Percentiles rank a stretch among this genome's conserved stretches.
Conservation (phyloP, 2,329 filamentous ascomycete species). For the Aspergillus niger region DNA sequence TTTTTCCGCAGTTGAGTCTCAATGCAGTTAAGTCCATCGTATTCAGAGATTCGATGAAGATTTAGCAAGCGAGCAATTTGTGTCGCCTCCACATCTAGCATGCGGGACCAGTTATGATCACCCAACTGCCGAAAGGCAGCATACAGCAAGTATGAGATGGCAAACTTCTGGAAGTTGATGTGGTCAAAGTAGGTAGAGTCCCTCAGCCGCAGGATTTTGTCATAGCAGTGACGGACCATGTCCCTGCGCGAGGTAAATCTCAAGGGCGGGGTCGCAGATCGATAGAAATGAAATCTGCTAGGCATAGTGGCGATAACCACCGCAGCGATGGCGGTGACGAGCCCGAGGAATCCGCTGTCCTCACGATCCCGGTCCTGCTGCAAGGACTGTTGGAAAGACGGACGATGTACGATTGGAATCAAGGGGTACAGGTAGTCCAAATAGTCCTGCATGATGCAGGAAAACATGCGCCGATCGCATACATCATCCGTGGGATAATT, state of each 20-base stretch:
- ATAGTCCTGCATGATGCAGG: conserved; percentile 20
- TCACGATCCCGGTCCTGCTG: conserved; percentile 9
- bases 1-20: conserved; percentile 42
- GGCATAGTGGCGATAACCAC: conserved; percentile 19
- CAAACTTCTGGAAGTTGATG: conserved; percentile 39
- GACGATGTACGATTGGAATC: conserved; percentile 19
- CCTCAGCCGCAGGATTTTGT: conserved; percentile 11
- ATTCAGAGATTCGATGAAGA: conserved; percentile 35
- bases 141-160: conserved; percentile 36
- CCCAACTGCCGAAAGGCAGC: conserved; percentile 40
- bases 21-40: conserved; percentile 35
- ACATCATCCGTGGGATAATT: conserved; percentile 16
- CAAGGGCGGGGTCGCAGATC: conserved; percentile 2
- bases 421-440: conserved; percentile 17
- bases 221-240: conserved; percentile 17
- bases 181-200: conserved; percentile 20
- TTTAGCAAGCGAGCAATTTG: conserved; percentile 37
- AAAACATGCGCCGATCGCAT: conserved; percentile 16
- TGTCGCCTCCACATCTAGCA: conserved; percentile 40
- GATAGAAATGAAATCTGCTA: conserved; percentile 15
- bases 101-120: conserved; percentile 38
- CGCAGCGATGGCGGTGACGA: conserved; percentile 14
- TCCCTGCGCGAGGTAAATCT: conserved; percentile 15
- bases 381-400: conserved; percentile 16
- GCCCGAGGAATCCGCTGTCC: conserved; percentile 13